These are phyloP conservation scores for Papiliotrema nemorosa DNA, from an alignment of 1,284 basidiomycete species.

Conservation along the genomic window DNA sequence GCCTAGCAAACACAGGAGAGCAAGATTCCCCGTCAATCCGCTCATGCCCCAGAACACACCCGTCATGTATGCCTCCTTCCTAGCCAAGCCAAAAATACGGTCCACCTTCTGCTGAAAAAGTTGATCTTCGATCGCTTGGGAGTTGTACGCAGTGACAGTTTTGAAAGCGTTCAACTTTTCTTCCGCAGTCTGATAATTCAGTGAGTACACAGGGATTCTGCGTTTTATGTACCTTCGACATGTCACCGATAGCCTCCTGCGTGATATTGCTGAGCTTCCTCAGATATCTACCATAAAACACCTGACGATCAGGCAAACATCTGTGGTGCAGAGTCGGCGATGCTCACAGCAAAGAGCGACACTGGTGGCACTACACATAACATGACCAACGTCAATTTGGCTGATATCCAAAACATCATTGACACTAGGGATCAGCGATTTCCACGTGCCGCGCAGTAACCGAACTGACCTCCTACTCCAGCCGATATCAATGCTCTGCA, in stretches of 20 bases:
- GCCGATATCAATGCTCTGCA: slow-evolving; percentile 75
- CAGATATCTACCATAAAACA: slow-evolving; percentile 92
- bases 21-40: slow-evolving; percentile 92
- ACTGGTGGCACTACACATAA: slow-evolving; percentile 91
- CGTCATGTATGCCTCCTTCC: slow-evolving; percentile 83
- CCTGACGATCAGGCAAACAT: slow-evolving; percentile 55
- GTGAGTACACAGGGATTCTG: not conserved
- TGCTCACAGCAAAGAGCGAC: slow-evolving; percentile 81
- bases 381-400: slow-evolving; percentile 87
- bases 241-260: slow-evolving; percentile 89
- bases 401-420: slow-evolving; percentile 94
- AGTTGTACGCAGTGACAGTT: slow-evolving; percentile 88
- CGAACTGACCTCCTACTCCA: slow-evolving; percentile 70
- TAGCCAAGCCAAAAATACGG: slow-evolving; percentile 69
- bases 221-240: slow-evolving; percentile 67
- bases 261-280: slow-evolving; percentile 87
- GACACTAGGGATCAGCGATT: slow-evolving; percentile 59
- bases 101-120: slow-evolving; percentile 58
- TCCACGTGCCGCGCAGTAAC: not conserved
- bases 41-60: slow-evolving; percentile 91
- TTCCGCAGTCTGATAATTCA: slow-evolving; percentile 61
- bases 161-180: slow-evolving; percentile 90
- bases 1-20: slow-evolving; percentile 80
- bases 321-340: too few species aligned
- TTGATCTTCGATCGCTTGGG: slow-evolving; percentile 63